Evolutionary conservation across 768 basidiomycete genomes (phyloP).

Genomic region (Dacryopinax spathularia): DNA sequence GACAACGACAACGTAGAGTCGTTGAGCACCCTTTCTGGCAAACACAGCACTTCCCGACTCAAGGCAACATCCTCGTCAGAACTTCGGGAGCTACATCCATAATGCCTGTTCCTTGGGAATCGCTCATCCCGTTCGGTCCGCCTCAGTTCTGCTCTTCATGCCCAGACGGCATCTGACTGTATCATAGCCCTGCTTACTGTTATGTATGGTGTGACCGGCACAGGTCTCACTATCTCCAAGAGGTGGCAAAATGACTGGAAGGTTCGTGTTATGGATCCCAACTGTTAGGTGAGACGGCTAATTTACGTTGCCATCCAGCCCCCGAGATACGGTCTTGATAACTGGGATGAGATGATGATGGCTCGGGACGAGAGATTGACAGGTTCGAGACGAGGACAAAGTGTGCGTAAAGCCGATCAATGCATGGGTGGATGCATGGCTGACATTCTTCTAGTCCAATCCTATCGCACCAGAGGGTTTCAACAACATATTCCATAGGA

Average conservation of each 20-base stretch:
- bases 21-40: no score
- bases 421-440: background rate
- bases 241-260: constrained; percentile 81
- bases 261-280: constrained; percentile 31
- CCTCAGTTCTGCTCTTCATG: constrained; percentile 3
- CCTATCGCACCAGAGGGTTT: constrained; percentile 50
- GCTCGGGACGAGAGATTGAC: constrained; percentile 76
- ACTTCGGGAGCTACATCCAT: no score
- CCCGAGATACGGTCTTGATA: constrained; percentile 68
- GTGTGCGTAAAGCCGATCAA: constrained; percentile 37
- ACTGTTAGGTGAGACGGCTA: constrained; percentile 3
- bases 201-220: constrained; percentile 86
- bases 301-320: constrained; percentile 33
- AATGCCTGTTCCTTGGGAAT: constrained; percentile 97
- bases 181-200: constrained; percentile 61
- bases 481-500: background rate
- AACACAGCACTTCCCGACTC: no score
- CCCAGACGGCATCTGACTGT: constrained; percentile 2
- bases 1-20: no score
- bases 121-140: constrained; percentile 86
- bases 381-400: constrained; percentile 73
- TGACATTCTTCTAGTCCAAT: constrained; percentile 37
- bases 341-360: constrained; percentile 97
- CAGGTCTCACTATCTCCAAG: constrained; percentile 64
- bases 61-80: no score